phyloP scores from a whole-genome alignment of 1,284 basidiomycete genomes.

The Hemileia vastatrix region DNA sequence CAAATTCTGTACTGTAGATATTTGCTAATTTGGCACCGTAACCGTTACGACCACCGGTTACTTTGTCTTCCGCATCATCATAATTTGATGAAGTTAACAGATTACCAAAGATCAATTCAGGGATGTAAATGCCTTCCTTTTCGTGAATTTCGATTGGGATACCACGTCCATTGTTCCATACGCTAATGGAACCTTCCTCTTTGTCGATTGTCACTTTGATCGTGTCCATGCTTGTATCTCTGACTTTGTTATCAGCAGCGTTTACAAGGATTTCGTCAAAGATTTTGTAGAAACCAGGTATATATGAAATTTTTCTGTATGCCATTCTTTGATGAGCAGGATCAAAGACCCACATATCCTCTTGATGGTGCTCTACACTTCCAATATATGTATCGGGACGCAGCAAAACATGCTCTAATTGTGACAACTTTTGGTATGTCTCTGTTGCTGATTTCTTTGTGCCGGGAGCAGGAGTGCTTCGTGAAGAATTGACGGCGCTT shows the following conservation, averaged over 20 bases:
- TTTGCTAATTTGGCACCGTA: constrained; percentile 97
- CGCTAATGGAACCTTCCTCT: constrained; percentile 73
- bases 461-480: no score
- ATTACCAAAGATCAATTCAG: constrained; percentile 74
- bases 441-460: no score
- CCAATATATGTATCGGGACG: constrained; percentile 98
- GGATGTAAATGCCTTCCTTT: constrained; percentile 88
- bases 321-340: constrained; percentile 23
- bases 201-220: constrained; percentile 78
- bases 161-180: constrained; percentile 89
- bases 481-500: no score
- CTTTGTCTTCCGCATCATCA: constrained; percentile 87
- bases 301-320: constrained; percentile 65
- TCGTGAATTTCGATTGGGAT: constrained; percentile 95
- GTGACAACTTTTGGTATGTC: no score
- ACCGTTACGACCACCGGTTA: constrained; percentile 95
- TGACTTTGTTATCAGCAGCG: constrained; percentile 94
- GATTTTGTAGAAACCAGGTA: constrained; percentile 99
- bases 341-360: constrained; percentile 84
- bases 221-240: constrained; percentile 75
- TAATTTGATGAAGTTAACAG: constrained; percentile 91
- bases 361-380: constrained; percentile 72
- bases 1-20: constrained; percentile 91
- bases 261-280: constrained; percentile 99
- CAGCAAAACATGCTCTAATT: constrained; percentile 90